Conservation (phyloP, 2,329 filamentous ascomycete genomes). For the Aspergillus amoenus region DNA sequence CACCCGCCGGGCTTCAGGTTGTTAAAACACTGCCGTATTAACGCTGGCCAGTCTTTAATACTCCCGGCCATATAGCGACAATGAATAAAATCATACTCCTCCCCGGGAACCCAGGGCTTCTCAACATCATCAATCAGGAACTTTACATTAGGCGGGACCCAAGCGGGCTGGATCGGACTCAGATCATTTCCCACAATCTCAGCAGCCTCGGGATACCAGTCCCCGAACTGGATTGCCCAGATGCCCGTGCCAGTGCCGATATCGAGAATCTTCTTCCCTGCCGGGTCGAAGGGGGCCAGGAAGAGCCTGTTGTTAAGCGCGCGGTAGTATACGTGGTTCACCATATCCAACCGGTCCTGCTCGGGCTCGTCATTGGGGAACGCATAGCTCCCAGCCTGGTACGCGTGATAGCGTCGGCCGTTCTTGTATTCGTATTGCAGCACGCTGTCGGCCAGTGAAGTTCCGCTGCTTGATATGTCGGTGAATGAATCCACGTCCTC, state of each 20-base stretch:
- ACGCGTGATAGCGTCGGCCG: conserved; percentile 30
- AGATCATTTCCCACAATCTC: conserved; percentile 49
- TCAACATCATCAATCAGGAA: conserved; percentile 38
- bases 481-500: not conserved
- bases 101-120: conserved; percentile 27
- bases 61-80: conserved; percentile 33
- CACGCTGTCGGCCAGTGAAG: conserved; percentile 12
- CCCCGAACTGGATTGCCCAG: conserved; percentile 37
- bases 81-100: conserved; percentile 35
- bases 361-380: conserved; percentile 38
- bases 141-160: conserved; percentile 37
- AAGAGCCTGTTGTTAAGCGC: conserved; percentile 36
- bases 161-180: conserved; percentile 42
- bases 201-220: conserved; percentile 37
- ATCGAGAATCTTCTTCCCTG: conserved; percentile 35
- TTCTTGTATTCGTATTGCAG: conserved; percentile 18
- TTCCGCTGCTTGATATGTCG: conserved; percentile 1
- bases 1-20: conserved; percentile 17
- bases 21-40: conserved; percentile 15
- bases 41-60: conserved; percentile 28
- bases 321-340: conserved; percentile 39
- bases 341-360: conserved; percentile 36
- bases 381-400: conserved; percentile 30
- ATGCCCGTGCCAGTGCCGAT: conserved; percentile 41
- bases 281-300: conserved; percentile 35